phyloP scores from a whole-genome alignment of 768 basidiomycete species.

The Phlebiopsis gigantea region DNA sequence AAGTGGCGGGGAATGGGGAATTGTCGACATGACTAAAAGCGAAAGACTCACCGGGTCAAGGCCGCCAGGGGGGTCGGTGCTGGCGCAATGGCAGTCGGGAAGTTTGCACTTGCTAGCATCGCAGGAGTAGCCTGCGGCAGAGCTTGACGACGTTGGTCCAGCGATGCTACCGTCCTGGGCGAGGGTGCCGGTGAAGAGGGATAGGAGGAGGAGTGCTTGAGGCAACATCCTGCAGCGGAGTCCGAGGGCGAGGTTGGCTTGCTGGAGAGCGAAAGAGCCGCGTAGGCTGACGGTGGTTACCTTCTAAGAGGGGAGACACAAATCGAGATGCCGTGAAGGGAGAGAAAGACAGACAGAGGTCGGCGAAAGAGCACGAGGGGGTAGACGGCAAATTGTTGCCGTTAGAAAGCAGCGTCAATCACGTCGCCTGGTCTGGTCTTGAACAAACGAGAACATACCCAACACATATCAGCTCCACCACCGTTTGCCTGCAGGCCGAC shows the following conservation, averaged over 20 bases:
- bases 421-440: background rate
- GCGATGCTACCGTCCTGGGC: conserved; percentile 39
- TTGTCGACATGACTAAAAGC: background rate
- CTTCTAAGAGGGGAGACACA: background rate
- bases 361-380: background rate
- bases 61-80: conserved; percentile 68
- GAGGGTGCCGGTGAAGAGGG: conserved; percentile 15
- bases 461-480: background rate
- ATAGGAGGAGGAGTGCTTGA: conserved; percentile 8
- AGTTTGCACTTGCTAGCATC: conserved; percentile 59
- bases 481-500: background rate
- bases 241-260: background rate
- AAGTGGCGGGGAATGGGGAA: no score
- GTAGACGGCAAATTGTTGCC: conserved; percentile 1
- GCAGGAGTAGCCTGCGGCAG: conserved; percentile 66
- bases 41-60: conserved; percentile 49
- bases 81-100: conserved; percentile 70
- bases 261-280: background rate
- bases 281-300: background rate
- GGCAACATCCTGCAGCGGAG: conserved; percentile 8
- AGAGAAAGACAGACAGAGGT: background rate
- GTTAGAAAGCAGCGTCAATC: conserved; percentile 1
- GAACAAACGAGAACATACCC: background rate
- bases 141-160: conserved; percentile 46
- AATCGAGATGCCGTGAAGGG: background rate